Evolutionary conservation across 2,329 filamentous ascomycete species (phyloP).

Genomic region (Corynespora cassiicola): DNA sequence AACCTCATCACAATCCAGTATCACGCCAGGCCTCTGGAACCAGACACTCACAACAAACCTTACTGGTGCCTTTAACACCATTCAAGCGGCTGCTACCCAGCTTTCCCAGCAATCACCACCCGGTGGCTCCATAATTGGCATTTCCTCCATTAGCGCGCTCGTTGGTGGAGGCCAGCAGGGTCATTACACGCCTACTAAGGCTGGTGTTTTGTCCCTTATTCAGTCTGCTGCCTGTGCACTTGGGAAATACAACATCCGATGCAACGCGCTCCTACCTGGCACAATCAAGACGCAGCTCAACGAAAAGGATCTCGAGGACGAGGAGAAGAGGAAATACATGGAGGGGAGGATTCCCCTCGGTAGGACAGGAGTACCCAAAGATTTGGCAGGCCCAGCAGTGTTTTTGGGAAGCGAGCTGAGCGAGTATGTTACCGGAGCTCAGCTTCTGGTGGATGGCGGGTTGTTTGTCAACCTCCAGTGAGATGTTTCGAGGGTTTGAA

Average conservation of each 20-base stretch:
- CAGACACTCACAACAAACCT: slow-evolving; percentile 81
- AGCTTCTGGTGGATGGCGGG: slow-evolving; percentile 86
- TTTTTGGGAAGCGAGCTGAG: slow-evolving; percentile 80
- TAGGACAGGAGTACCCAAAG: slow-evolving; percentile 55
- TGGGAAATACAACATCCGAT: slow-evolving; percentile 76
- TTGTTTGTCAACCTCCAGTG: slow-evolving; percentile 79
- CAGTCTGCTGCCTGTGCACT: slow-evolving; percentile 82
- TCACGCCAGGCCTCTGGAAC: slow-evolving; percentile 73
- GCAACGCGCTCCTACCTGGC: slow-evolving; percentile 83
- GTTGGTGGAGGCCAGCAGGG: slow-evolving; percentile 80
- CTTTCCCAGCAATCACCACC: slow-evolving; percentile 70
- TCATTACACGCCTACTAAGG: slow-evolving; percentile 88
- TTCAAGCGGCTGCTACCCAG: slow-evolving; percentile 83
- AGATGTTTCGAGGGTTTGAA: no score
- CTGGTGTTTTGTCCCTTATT: slow-evolving; percentile 80
- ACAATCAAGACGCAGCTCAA: slow-evolving; percentile 86
- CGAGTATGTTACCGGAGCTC: slow-evolving; percentile 69
- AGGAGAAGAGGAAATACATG: slow-evolving; percentile 77
- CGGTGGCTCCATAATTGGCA: slow-evolving; percentile 81
- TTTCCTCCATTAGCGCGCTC: slow-evolving; percentile 75
- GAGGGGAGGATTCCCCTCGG: slow-evolving; percentile 79
- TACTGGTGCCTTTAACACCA: slow-evolving; percentile 85
- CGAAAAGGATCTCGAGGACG: slow-evolving; percentile 78
- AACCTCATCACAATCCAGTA: slow-evolving; percentile 46
- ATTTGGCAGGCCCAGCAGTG: slow-evolving; percentile 83